These are phyloP conservation scores for Penicillium samsonianum DNA, from an alignment of 495 filamentous ascomycete genomes.

Conservation along the genomic window DNA sequence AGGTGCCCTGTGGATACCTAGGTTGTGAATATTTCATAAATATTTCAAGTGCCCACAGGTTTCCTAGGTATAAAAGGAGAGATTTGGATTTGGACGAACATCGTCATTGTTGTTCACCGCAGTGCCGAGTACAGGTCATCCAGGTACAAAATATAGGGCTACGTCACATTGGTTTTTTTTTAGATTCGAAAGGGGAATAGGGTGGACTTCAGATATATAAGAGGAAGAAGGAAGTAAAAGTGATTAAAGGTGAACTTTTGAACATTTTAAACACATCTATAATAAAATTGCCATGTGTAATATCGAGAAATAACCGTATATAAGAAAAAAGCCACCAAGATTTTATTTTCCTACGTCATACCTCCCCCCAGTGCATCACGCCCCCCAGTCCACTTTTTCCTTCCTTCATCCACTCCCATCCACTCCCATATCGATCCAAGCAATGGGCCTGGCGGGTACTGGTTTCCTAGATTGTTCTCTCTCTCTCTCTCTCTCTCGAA, in stretches of 20 bases:
- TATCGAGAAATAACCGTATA: background rate
- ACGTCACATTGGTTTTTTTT: background rate
- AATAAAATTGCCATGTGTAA: too few species aligned
- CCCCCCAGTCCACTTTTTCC: constrained; percentile 33
- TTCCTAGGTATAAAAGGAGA: background rate
- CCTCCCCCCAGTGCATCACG: constrained; percentile 32
- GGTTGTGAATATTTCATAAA: background rate
- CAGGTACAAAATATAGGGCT: constrained; percentile 1
- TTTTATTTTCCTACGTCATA: constrained; percentile 41
- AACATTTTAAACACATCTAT: background rate
- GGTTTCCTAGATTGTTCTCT: constrained; percentile 19
- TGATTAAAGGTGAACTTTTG: too few species aligned
- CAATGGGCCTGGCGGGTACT: constrained; percentile 31
- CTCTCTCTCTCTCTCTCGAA: constrained; percentile 13
- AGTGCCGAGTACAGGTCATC: background rate
- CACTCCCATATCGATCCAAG: constrained; percentile 36
- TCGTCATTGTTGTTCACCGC: background rate
- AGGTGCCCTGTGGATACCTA: background rate
- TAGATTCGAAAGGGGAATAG: background rate
- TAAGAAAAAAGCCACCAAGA: background rate
- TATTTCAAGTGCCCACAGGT: background rate
- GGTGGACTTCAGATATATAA: background rate
- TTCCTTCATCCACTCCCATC: constrained; percentile 12
- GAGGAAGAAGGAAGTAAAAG: background rate
- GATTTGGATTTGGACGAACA: background rate